Conservation (phyloP, 2,329 filamentous ascomycete species). For the Bertia moriformis region DNA sequence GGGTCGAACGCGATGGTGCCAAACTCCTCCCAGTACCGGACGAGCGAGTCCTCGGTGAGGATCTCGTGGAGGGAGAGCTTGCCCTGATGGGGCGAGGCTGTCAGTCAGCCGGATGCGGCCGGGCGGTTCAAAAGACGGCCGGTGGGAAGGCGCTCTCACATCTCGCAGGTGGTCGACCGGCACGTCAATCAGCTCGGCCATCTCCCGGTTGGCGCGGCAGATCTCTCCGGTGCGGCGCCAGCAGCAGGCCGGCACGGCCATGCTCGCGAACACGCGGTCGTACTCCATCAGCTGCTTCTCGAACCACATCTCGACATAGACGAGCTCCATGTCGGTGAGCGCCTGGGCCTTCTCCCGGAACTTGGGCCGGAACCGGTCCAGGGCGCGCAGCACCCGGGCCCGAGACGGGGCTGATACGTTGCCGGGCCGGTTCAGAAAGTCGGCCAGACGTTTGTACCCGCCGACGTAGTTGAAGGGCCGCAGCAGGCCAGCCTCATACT, state of each 20-base stretch:
- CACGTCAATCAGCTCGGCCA: constrained; percentile 90
- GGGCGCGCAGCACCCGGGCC: constrained; percentile 77
- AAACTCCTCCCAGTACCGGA: constrained; percentile 98
- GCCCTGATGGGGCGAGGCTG: too few relatives aligned
- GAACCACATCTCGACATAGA: constrained; percentile 98
- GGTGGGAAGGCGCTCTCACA: too few relatives aligned
- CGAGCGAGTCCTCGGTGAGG: constrained; percentile 82
- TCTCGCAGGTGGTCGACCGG: constrained; percentile 82
- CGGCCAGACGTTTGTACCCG: constrained; percentile 76
- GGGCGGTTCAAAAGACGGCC: constrained; percentile 1
- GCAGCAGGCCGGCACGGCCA: constrained; percentile 95
- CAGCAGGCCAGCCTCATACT: constrained; percentile 86
- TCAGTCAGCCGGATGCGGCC: constrained; percentile 2
- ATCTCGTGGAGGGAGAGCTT: constrained; percentile 93
- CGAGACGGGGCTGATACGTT: constrained; percentile 72
- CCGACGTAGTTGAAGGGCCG: constrained; percentile 98
- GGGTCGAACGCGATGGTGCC: constrained; percentile 93
- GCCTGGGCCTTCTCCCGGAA: constrained; percentile 89
- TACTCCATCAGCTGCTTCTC: constrained; percentile 94
- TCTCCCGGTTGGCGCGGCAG: constrained; percentile 92
- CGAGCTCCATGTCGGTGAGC: constrained; percentile 82
- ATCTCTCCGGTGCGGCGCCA: constrained; percentile 96
- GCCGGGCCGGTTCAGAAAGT: constrained; percentile 71
- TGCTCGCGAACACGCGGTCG: constrained; percentile 93
- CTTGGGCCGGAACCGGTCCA: constrained; percentile 86